Percentiles rank a stretch among this genome's conserved stretches.
Conservation (phyloP, 2,329 filamentous ascomycete genomes). For the Fonsecaea monophora region DNA sequence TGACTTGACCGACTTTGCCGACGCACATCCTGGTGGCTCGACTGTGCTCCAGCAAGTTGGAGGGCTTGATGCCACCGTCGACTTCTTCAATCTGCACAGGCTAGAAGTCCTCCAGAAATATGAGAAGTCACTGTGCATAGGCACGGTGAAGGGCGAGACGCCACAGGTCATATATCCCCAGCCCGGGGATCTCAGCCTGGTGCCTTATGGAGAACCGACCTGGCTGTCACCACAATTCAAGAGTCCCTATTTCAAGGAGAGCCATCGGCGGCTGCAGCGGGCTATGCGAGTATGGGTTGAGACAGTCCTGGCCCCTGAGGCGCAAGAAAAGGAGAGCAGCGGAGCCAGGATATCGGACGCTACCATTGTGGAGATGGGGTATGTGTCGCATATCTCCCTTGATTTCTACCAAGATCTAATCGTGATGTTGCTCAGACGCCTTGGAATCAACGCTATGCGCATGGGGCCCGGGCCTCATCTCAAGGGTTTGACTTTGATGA, state of each 20-base stretch:
- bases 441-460: conserved; percentile 36
- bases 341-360: conserved; percentile 32
- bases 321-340: conserved; percentile 33
- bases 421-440: conserved; percentile 19
- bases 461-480: conserved; percentile 36
- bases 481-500: conserved; percentile 30
- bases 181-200: conserved; percentile 73
- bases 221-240: conserved; percentile 80
- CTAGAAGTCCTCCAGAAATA: conserved; percentile 88
- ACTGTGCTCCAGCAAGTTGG: conserved; percentile 90
- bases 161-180: conserved; percentile 74
- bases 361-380: conserved; percentile 28
- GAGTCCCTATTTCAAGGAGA: conserved; percentile 48
- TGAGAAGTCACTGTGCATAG: conserved; percentile 68
- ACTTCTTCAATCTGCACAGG: conserved; percentile 79
- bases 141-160: conserved; percentile 75
- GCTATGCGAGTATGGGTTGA: conserved; percentile 37
- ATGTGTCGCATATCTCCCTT: not conserved
- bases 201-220: conserved; percentile 83
- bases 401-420: not conserved
- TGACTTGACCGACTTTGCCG: conserved; percentile 78
- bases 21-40: conserved; percentile 84
- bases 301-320: conserved; percentile 32
- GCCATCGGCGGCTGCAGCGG: conserved; percentile 34
- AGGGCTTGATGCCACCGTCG: conserved; percentile 75